These are phyloP conservation scores for Elsinoe perseae DNA, from an alignment of 2,329 filamentous ascomycete species.

Conservation along the genomic window DNA sequence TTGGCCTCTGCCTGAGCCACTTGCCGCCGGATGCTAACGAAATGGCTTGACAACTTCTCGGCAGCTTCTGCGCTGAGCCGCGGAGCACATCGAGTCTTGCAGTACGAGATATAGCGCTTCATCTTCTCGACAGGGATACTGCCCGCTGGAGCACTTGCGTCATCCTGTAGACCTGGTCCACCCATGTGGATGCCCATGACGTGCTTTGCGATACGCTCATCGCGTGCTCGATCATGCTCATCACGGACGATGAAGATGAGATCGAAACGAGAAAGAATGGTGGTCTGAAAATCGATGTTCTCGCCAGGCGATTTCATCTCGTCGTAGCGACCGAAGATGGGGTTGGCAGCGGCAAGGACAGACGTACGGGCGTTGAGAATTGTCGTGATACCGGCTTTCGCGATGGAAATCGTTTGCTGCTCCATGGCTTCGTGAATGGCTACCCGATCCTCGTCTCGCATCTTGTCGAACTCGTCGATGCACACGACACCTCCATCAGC, in stretches of 20 bases:
- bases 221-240: slow-evolving; percentile 80
- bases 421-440: slow-evolving; percentile 99
- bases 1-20: slow-evolving; percentile 87
- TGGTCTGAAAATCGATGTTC: slow-evolving; percentile 99
- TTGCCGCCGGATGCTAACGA: slow-evolving; percentile 90
- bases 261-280: slow-evolving; percentile 94
- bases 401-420: slow-evolving; percentile 98
- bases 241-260: slow-evolving; percentile 99
- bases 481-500: slow-evolving; percentile 95
- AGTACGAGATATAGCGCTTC: slow-evolving; percentile 95
- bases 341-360: slow-evolving; percentile 90
- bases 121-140: slow-evolving; percentile 95
- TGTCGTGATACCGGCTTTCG: slow-evolving; percentile 96
- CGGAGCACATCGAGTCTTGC: slow-evolving; percentile 90
- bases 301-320: slow-evolving; percentile 96
- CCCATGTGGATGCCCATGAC: slow-evolving; percentile 98
- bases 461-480: slow-evolving; percentile 99
- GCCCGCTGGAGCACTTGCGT: slow-evolving; percentile 69
- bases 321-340: slow-evolving; percentile 95
- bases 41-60: slow-evolving; percentile 93
- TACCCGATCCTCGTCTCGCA: slow-evolving; percentile 95
- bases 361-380: slow-evolving; percentile 95
- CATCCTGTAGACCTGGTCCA: slow-evolving; percentile 71
- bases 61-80: slow-evolving; percentile 83
- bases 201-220: slow-evolving; percentile 90